These are phyloP conservation scores for Agarophyton chilense DNA, from an alignment of 23 red algal species.

Conservation along the genomic window DNA sequence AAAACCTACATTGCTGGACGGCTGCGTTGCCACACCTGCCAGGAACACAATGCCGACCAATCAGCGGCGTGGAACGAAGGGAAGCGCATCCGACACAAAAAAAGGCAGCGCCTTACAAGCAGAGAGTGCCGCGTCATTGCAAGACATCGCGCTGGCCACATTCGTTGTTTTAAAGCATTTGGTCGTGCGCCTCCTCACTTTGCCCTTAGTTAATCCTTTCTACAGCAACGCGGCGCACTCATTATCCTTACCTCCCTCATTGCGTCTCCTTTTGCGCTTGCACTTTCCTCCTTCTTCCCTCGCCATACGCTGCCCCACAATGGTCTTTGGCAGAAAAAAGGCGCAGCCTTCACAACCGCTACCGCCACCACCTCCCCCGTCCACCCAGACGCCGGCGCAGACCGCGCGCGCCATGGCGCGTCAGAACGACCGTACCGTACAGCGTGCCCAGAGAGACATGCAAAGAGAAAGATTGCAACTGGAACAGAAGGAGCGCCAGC, in stretches of 20 bases:
- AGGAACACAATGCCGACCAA: no score
- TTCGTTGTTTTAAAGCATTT: no score
- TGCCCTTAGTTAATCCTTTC: no score
- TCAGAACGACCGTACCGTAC: slow-evolving; percentile 55
- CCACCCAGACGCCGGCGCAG: slow-evolving; percentile 26
- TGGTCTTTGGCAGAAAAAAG: slow-evolving; percentile 18
- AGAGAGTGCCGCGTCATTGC: no score
- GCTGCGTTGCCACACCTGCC: no score
- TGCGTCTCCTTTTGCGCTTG: neutral
- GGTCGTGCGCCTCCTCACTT: no score
- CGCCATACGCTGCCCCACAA: neutral
- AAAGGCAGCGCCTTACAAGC: no score
- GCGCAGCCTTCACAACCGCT: neutral
- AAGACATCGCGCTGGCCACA: no score
- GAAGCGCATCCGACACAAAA: no score
- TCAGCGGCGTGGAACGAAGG: no score
- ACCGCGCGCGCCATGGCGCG: slow-evolving; percentile 21
- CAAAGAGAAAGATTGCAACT: slow-evolving; percentile 87
- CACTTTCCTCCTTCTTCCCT: neutral
- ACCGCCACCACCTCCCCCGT: slow-evolving; percentile 33
- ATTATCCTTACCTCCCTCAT: neutral
- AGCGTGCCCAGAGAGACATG: slow-evolving; percentile 75
- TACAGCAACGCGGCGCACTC: no score
- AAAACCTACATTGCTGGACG: no score
- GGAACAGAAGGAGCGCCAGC: slow-evolving; percentile 74